phyloP scores from a whole-genome alignment of 495 filamentous ascomycete species.

The Tuber melanosporum region DNA sequence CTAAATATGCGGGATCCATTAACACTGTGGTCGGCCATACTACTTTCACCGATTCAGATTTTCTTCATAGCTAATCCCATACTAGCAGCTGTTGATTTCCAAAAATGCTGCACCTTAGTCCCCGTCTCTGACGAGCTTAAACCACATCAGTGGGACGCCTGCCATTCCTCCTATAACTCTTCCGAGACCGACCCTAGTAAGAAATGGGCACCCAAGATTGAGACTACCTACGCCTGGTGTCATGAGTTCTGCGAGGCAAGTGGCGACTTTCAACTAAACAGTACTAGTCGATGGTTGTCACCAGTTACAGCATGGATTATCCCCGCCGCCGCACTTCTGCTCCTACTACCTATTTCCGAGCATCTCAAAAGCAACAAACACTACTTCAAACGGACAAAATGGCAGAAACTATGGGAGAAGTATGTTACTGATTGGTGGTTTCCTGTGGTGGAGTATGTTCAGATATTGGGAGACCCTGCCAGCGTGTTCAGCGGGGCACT shows the following conservation, averaged over 20 bases:
- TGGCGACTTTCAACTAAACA: slow-evolving; percentile 24
- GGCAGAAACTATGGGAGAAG: slow-evolving; percentile 16
- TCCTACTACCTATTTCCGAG: slow-evolving; percentile 36
- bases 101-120: slow-evolving; percentile 32
- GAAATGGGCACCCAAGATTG: slow-evolving; percentile 30
- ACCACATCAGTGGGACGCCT: slow-evolving; percentile 33
- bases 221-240: slow-evolving; percentile 32
- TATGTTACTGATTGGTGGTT: slow-evolving; percentile 31
- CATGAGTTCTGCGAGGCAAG: slow-evolving; percentile 23
- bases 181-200: slow-evolving; percentile 34
- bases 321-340: slow-evolving; percentile 32
- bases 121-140: slow-evolving; percentile 27
- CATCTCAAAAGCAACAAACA: slow-evolving; percentile 27
- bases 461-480: slow-evolving; percentile 37
- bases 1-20: not conserved
- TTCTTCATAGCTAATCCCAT: slow-evolving; percentile 1
- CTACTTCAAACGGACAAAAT: slow-evolving; percentile 1
- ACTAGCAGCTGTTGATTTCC: slow-evolving; percentile 23
- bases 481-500: slow-evolving; percentile 38
- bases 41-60: not conserved
- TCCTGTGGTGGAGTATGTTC: slow-evolving; percentile 25
- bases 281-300: slow-evolving; percentile 35
- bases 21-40: not conserved
- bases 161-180: slow-evolving; percentile 26
- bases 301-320: slow-evolving; percentile 37